Evolutionary conservation across 2,329 filamentous ascomycete genomes (phyloP).

Genomic region (Diatrype stigma): DNA sequence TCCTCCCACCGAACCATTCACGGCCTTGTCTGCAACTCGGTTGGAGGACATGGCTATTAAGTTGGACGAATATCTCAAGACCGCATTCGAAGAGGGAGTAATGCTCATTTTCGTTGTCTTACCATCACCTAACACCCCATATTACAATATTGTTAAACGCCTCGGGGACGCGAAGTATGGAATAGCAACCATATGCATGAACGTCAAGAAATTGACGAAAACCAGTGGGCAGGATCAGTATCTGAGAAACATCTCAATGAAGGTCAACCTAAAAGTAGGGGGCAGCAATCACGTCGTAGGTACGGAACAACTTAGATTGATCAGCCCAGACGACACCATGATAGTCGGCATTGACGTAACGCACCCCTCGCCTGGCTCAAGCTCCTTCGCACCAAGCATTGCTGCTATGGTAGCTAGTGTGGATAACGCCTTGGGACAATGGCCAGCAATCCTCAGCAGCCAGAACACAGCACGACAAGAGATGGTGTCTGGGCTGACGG

Average conservation of each 20-base stretch:
- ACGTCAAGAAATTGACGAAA: not conserved
- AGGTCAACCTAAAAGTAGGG: constrained; percentile 61
- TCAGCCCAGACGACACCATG: constrained; percentile 58
- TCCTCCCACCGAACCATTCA: not conserved
- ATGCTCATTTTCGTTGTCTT: not conserved
- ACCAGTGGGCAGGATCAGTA: constrained; percentile 25
- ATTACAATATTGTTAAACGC: not conserved
- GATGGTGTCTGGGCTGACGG: constrained; percentile 56
- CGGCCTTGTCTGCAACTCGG: not conserved
- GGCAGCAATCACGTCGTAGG: constrained; percentile 53
- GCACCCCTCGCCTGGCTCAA: constrained; percentile 63
- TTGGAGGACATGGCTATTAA: not conserved
- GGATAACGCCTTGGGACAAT: constrained; percentile 58
- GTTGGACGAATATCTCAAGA: not conserved
- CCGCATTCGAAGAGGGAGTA: not conserved
- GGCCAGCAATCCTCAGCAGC: constrained; percentile 57
- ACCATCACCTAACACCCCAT: not conserved
- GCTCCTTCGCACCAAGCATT: constrained; percentile 55
- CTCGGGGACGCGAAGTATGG: not conserved
- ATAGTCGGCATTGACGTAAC: constrained; percentile 70
- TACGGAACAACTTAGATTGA: constrained; percentile 42
- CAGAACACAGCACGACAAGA: constrained; percentile 52
- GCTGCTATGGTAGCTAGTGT: constrained; percentile 64
- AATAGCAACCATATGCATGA: not conserved
- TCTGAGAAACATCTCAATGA: constrained; percentile 52